These are phyloP conservation scores for Erodium texanum DNA, from an alignment of 441 rosid species.

Conservation along the genomic window DNA sequence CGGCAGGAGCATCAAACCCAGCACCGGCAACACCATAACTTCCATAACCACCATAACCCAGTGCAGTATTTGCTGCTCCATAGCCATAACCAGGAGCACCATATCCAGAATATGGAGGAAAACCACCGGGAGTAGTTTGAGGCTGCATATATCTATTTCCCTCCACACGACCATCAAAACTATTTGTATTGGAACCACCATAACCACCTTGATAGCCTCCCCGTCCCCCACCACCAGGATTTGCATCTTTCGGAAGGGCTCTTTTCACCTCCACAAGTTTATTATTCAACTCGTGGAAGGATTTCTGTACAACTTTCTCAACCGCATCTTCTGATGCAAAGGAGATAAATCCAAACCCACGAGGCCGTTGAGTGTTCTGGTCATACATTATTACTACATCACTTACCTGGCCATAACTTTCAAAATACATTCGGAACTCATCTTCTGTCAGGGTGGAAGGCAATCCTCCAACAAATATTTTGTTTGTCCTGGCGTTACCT, in stretches of 20 bases:
- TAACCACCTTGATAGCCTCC: slow-evolving; percentile 29
- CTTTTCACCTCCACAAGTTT: slow-evolving; percentile 35
- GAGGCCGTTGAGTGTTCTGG: slow-evolving; percentile 33
- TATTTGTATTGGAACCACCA: slow-evolving; percentile 22
- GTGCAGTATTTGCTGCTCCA: slow-evolving; percentile 24
- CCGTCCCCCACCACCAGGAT: slow-evolving; percentile 24
- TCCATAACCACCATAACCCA: slow-evolving; percentile 29
- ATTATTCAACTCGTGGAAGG: slow-evolving; percentile 31
- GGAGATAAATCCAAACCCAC: slow-evolving; percentile 37
- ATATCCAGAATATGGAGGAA: slow-evolving; percentile 26
- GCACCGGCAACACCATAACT: slow-evolving; percentile 20
- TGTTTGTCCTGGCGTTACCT: slow-evolving; percentile 28
- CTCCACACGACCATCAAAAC: slow-evolving; percentile 30
- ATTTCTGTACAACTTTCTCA: slow-evolving; percentile 32
- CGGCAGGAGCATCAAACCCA: slow-evolving; percentile 30
- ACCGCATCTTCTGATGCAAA: slow-evolving; percentile 33
- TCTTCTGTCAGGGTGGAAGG: slow-evolving; percentile 31
- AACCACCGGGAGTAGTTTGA: slow-evolving; percentile 24
- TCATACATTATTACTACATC: slow-evolving; percentile 37
- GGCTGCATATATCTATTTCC: slow-evolving; percentile 30
- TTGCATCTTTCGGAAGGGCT: slow-evolving; percentile 33
- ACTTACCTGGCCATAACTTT: slow-evolving; percentile 28
- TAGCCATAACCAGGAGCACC: slow-evolving; percentile 27
- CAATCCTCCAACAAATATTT: slow-evolving; percentile 36
- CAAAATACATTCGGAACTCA: slow-evolving; percentile 32